phyloP scores from a whole-genome alignment of 2,329 filamentous ascomycete genomes.

The Fusarium oligoseptatum region DNA sequence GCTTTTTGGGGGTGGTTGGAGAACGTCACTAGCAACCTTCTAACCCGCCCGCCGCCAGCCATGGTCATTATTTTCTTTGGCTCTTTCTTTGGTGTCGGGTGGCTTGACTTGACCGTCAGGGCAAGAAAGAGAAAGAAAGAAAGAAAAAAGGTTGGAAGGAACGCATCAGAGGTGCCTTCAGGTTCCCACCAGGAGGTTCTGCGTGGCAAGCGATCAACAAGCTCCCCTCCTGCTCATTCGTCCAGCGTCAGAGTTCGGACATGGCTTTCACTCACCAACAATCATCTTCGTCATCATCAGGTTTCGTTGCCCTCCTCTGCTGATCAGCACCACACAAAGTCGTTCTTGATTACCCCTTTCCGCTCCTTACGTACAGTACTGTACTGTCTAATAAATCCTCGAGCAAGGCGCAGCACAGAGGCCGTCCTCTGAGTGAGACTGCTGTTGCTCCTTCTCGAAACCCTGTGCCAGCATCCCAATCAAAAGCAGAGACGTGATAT shows the following conservation, averaged over 20 bases:
- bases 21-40: slow-evolving; percentile 29
- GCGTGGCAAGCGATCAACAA: slow-evolving; percentile 27
- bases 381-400: neutral
- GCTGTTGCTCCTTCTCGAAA: neutral
- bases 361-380: neutral
- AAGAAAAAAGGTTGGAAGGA: slow-evolving; percentile 2
- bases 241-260: slow-evolving; percentile 10
- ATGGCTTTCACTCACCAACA: slow-evolving; percentile 8
- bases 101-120: slow-evolving; percentile 24
- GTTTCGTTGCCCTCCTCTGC: slow-evolving; percentile 14
- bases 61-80: slow-evolving; percentile 27
- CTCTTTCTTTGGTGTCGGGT: slow-evolving; percentile 16
- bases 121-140: neutral
- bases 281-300: slow-evolving; percentile 30
- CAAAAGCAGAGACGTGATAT: slow-evolving; percentile 7
- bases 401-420: slow-evolving; percentile 20
- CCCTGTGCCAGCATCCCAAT: slow-evolving; percentile 8
- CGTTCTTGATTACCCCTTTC: slow-evolving; percentile 5
- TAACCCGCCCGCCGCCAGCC: slow-evolving; percentile 25
- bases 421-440: slow-evolving; percentile 12
- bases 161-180: slow-evolving; percentile 10
- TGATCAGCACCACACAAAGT: slow-evolving; percentile 29
- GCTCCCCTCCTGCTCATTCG: slow-evolving; percentile 27
- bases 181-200: slow-evolving; percentile 21
- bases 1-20: slow-evolving; percentile 39